Evolutionary conservation across 352 stramenopile genomes (phyloP), one percentile per base, ranked within the genome.

Genomic region (Globisporangium spinosum): DNA sequence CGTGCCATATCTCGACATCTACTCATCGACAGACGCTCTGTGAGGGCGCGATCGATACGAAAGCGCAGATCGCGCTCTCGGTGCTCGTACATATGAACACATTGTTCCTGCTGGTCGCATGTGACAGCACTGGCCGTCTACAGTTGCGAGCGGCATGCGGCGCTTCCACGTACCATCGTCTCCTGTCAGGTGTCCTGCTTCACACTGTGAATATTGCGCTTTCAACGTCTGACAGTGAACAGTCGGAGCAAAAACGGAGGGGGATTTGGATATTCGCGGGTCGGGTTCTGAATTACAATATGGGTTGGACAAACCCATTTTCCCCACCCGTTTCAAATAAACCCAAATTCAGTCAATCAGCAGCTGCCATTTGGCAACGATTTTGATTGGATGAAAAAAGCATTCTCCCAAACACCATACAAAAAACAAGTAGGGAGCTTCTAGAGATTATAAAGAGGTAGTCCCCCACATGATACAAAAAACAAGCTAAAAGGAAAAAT

Each of bases 101-200:
- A 17, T 5, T 32, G 17, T 15, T 15, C 3, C 53, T 22, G 10
- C 13, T 58, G 7, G 25, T 13, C 27, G 17, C 25, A 38, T 12
- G 13, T 27, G 27, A 10, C 25, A 15, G 13, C 27, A 12, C 7
- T 12, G 5, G 2, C 25, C 12, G 23, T 25, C 34, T 17, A 9
- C 1, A 34, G n/a, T 25, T 20, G 22, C 7, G 22, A 55, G 20
- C 2, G 49, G 32, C 8, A 55, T 55, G n/a, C 9, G 25, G 47
- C 47, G 22, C 49, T 57, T 34, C 53, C 53, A 58, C 53, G 53
- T 58, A 58, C 53, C 53, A 58, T 58, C 53, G 53, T 58, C 51
- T 57, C 51, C 51, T 25, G 22, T 27, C 53, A 32, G 29, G 29
- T 32, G 29, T 58, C 23, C 2, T 32, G 23, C 12, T 58, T 20